Evolutionary conservation across 495 filamentous ascomycete genomes (phyloP).

Genomic region (Chaetomium cochliodes): DNA sequence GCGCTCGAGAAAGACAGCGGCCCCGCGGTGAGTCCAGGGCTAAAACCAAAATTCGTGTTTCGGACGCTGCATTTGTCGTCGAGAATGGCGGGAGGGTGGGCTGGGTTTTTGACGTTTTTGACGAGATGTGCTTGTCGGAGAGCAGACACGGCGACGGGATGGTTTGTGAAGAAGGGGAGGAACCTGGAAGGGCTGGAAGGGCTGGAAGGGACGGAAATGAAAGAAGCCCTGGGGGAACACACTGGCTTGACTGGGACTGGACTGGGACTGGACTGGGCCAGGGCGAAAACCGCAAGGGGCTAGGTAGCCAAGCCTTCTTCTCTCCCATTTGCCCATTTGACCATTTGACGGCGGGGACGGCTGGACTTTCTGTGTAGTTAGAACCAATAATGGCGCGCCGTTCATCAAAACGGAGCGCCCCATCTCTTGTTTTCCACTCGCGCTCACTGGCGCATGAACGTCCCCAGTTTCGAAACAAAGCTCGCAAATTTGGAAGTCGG

Average conservation of each 20-base stretch:
- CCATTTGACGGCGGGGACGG: slow-evolving; percentile 12
- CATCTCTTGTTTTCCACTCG: background rate
- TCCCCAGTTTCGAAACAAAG: slow-evolving; percentile 2
- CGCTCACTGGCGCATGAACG: background rate
- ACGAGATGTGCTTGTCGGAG: background rate
- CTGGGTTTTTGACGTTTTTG: no score
- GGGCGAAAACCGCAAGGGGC: slow-evolving; percentile 14
- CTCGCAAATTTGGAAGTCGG: background rate
- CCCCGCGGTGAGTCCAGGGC: background rate
- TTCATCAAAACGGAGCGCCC: slow-evolving; percentile 5
- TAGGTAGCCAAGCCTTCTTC: background rate
- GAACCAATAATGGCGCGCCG: background rate
- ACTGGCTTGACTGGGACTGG: no score
- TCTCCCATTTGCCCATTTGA: no score
- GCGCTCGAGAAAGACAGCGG: slow-evolving; percentile 9
- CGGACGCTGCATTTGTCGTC: background rate
- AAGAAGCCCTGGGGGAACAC: slow-evolving; percentile 2
- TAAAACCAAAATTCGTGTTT: slow-evolving; percentile 1
- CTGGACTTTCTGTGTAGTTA: background rate
- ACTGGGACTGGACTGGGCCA: no score
- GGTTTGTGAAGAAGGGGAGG: background rate
- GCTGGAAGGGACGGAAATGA: slow-evolving; percentile 15
- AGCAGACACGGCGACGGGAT: background rate
- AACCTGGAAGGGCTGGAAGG: slow-evolving; percentile 6
- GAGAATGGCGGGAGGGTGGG: background rate